A percentile compares a stretch with the other conserved stretches of the same genome.
Conservation (phyloP, 1,139 yeast species). For the Nakaseomyces uthaithaninus region DNA sequence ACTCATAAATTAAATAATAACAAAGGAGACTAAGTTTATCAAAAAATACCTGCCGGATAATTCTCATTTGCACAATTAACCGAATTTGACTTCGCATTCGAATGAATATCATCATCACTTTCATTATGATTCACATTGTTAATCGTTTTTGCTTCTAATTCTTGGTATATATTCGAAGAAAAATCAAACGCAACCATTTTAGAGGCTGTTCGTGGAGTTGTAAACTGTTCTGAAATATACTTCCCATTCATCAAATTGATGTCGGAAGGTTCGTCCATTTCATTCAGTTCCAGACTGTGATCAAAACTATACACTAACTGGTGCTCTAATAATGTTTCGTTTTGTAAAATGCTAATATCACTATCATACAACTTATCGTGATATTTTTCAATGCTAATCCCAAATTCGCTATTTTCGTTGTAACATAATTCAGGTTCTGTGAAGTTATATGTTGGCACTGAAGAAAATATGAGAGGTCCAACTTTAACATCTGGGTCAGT, state of each 20-base stretch:
- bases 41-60: neutral
- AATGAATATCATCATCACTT: neutral
- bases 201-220: neutral
- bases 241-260: neutral
- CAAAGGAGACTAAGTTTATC: too few relatives aligned
- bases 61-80: neutral
- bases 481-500: conserved; percentile 4
- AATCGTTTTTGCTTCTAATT: neutral
- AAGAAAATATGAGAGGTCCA: neutral
- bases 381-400: neutral
- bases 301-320: neutral
- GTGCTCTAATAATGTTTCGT: neutral
- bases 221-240: neutral
- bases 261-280: neutral
- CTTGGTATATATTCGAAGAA: neutral
- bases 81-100: neutral
- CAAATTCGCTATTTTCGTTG: neutral
- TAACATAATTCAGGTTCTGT: neutral
- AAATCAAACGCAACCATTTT: neutral
- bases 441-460: neutral
- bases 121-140: neutral
- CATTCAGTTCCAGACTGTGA: neutral
- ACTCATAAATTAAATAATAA: too few relatives aligned
- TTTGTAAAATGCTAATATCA: conserved; percentile 2
- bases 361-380: conserved; percentile 1